Evolutionary conservation across 192 early-diverging fungal genomes (phyloP), one percentile per base, ranked within the genome.

Genomic region (Entomortierella beljakovae): DNA sequence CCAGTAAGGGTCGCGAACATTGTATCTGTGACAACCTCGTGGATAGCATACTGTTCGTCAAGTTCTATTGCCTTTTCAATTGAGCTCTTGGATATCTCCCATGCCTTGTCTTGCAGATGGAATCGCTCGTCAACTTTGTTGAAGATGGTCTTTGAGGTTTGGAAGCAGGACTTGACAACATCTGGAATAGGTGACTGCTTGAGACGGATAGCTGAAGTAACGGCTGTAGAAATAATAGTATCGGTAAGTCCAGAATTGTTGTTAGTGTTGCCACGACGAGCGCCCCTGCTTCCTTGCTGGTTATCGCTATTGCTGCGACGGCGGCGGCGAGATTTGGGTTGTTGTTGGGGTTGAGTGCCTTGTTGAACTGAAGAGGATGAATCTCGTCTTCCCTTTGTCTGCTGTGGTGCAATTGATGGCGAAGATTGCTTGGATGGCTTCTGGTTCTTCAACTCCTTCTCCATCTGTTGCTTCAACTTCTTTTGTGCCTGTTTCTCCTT

Each of bases 111-210:
- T 20, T 85, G 85, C 26, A 88, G 54, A 34, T 73, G 82, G 62
- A 81, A 86, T 10, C 81, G 63, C 48, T 83, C 82, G 51, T 88
- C 87, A 16, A 88, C 81, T 11, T 80, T 80, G 49, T 81, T 57
- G 26, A 82, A 68, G 28, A 80, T 80, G 16, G 59, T 68, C 56
- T 70, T 60, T 1, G 82, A 68, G 11, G 76, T 77, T 3, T 68
- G 75, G 31, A 63, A 52, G 33, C 75, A 79, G 1, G 81, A 58
- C 26, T 71, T 60, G 54, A 87, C 76, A 3, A 79, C 72, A 68
- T 84, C 86, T 10, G 88, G 88, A 34, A 89, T 74, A 31, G 88
- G 88, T 5, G 86, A 87, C 48, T 84, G 86, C 62, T 89, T 89
- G 9, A 89, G 57, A 6, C 82, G 61, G 46, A 89, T 83, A 0